A percentile compares a stretch with the other conserved stretches of the same genome.
These are phyloP conservation scores for Fusarium penzigii DNA, from an alignment of 2,329 filamentous ascomycete species.

Conservation along the genomic window DNA sequence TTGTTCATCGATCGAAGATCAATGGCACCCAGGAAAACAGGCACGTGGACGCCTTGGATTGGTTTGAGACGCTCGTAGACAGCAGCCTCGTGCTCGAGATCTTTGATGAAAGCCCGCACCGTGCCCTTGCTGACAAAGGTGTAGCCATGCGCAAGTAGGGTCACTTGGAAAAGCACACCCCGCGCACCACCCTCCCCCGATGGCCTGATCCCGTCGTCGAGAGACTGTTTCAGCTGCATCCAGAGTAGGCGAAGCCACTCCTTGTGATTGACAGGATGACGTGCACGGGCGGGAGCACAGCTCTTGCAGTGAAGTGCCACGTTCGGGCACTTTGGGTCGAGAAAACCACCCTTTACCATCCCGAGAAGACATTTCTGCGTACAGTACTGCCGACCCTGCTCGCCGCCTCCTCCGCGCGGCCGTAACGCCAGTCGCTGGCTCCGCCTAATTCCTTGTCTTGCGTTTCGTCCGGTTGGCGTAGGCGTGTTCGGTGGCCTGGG, in stretches of 20 bases:
- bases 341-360: neutral
- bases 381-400: conserved; percentile 5
- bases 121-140: conserved; percentile 46
- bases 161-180: conserved; percentile 43
- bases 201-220: conserved; percentile 33
- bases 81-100: conserved; percentile 37
- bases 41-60: conserved; percentile 38
- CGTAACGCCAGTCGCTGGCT: conserved; percentile 6
- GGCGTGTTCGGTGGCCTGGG: conserved; percentile 1
- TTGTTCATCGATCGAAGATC: conserved; percentile 35
- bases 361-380: conserved; percentile 11
- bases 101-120: conserved; percentile 30
- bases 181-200: conserved; percentile 35
- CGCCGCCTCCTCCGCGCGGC: neutral
- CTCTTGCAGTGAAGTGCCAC: conserved; percentile 30
- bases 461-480: neutral
- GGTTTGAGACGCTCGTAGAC: conserved; percentile 37
- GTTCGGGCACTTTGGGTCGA: conserved; percentile 12
- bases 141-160: conserved; percentile 43
- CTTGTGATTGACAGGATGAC: conserved; percentile 31
- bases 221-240: conserved; percentile 30
- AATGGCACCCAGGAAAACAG: conserved; percentile 35
- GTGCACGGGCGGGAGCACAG: neutral
- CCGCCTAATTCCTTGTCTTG: conserved; percentile 17
- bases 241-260: conserved; percentile 33